Base-by-base conservation (phyloP, 1,284 basidiomycete genomes). In the Pulveroboletus sp. region DNA sequence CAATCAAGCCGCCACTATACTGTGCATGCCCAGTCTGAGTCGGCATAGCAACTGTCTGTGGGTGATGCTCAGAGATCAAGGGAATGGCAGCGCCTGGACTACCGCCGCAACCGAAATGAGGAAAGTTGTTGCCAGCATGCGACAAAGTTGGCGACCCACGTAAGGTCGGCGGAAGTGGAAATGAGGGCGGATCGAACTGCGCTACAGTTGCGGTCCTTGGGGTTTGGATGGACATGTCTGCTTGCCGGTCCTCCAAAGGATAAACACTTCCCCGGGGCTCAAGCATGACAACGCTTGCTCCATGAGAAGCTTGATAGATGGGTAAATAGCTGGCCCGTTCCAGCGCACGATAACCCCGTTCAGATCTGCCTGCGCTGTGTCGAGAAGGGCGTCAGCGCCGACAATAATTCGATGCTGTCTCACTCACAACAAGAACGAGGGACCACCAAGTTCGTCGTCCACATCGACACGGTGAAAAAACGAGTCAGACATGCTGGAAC, bases 391-490 rank as follows among this genome's bases (percentile, higher is more conserved):
- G 60, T 66, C 48, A 66, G 51, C 36, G 9, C 33, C 38, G 18
- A 54, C 56, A 26, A 51, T 12, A 17, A 14, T 2, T 15, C 25
- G 35, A 26, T 25, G n/a, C 31, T 48, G 38, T 43, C 35, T 29
- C 29, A 68, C 63, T 66, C 25, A 65, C 63, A 12, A 36, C 24
- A 44, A 31, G 18, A 35, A 46, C 20, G 46, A 46, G 20, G 29
- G 29, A 6, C 4, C 15, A 17, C 33, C 38, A 36, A 12, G 28
- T 35, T 28, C 14, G 24, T 49, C 35, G 28, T 36, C 24, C 36
- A 36, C n/a, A 22, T 8, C 5, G 4, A 31, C 25, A 39, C 39
- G 25, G 47, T 25, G 24, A 51, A 36, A 29, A 25, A 33, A 55
- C 18, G 22, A 20, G 15, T 44, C 36, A 14, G 47, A 56, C 57